phyloP scores from a whole-genome alignment of 768 basidiomycete species.

The Russula virescens region DNA sequence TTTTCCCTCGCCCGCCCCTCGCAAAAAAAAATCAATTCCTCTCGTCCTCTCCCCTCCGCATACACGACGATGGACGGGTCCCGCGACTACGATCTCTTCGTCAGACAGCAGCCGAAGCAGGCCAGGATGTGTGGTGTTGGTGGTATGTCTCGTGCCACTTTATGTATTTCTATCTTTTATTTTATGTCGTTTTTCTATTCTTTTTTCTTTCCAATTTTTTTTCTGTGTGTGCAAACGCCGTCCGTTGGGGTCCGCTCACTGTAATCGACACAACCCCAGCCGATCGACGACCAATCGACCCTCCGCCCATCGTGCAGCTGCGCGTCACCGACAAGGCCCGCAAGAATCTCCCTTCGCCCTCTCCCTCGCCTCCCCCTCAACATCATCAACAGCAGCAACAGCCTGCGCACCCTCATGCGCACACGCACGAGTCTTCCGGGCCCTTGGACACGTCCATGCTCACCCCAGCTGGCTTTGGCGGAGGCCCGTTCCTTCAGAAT shows the following conservation, averaged over 20 bases:
- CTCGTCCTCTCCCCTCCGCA: not conserved
- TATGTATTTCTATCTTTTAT: not conserved
- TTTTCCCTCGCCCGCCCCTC: constrained; percentile 21
- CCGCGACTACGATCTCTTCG: constrained; percentile 80
- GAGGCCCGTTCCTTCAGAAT: constrained; percentile 71
- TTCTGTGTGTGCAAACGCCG: not conserved
- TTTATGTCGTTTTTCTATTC: not conserved
- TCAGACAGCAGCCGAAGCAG: constrained; percentile 90
- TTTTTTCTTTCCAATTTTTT: not conserved
- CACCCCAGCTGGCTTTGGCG: constrained; percentile 33
- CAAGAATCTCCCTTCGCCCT: constrained; percentile 27
- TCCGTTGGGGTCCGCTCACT: constrained; percentile 6
- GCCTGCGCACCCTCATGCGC: constrained; percentile 5
- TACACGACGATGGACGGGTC: constrained; percentile 25
- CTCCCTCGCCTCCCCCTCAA: constrained; percentile 19
- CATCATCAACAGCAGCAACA: constrained; percentile 12
- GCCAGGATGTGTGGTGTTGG: constrained; percentile 88
- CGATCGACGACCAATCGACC: constrained; percentile 94
- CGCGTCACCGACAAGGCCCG: constrained; percentile 67
- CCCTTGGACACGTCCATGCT: constrained; percentile 21
- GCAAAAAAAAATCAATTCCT: not conserved
- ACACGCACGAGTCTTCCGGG: constrained; percentile 5
- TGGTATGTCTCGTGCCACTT: constrained; percentile 41
- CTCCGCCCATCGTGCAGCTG: constrained; percentile 94
- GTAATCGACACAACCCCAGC: constrained; percentile 40